These are phyloP conservation scores for Passalora sequoiae DNA, from an alignment of 2,329 filamentous ascomycete genomes.

Conservation along the genomic window DNA sequence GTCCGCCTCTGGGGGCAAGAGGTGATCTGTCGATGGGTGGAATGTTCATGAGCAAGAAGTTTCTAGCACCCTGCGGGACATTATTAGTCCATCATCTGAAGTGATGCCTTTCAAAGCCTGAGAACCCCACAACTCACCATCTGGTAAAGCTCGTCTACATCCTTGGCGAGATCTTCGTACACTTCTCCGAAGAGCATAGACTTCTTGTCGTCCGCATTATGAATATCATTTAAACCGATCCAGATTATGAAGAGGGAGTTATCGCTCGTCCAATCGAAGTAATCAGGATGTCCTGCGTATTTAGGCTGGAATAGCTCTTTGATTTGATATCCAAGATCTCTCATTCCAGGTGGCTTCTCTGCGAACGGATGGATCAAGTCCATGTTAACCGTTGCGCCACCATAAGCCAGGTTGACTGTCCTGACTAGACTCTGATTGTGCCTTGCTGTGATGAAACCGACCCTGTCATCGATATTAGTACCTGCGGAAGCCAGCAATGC, in stretches of 20 bases:
- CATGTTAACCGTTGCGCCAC: constrained; percentile 42
- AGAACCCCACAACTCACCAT: constrained; percentile 14
- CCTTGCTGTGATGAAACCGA: constrained; percentile 46
- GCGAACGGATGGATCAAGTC: constrained; percentile 44
- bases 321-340: constrained; percentile 51
- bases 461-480: constrained; percentile 41
- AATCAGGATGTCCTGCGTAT: constrained; percentile 27
- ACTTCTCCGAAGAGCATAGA: constrained; percentile 33
- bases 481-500: background rate
- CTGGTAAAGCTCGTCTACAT: constrained; percentile 38
- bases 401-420: constrained; percentile 51
- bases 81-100: too few species aligned
- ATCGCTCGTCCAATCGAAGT: constrained; percentile 38
- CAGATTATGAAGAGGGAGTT: constrained; percentile 37
- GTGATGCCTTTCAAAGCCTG: too few species aligned
- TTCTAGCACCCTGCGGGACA: constrained; percentile 39
- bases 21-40: constrained; percentile 44
- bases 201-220: constrained; percentile 31
- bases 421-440: constrained; percentile 44
- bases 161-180: constrained; percentile 34
- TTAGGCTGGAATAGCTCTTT: constrained; percentile 39
- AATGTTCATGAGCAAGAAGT: constrained; percentile 48
- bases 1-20: constrained; percentile 3
- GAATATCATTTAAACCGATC: constrained; percentile 55
- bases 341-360: constrained; percentile 43